Evolutionary conservation across 345 rosid genomes (phyloP).

Genomic region (Aethionema arabicum): DNA sequence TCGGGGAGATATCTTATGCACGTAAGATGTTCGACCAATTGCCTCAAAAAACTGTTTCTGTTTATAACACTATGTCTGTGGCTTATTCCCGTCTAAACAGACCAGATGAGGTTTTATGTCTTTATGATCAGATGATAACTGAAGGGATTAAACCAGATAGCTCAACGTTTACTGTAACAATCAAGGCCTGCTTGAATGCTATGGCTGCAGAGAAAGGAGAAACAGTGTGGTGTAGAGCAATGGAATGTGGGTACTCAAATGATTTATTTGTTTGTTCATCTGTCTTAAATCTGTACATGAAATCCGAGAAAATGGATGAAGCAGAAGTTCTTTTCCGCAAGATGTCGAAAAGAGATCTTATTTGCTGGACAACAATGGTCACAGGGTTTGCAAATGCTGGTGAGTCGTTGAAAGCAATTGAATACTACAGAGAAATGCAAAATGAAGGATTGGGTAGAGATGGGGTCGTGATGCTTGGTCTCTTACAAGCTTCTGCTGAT

Average conservation of each 20-base stretch:
- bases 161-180: slow-evolving; percentile 63
- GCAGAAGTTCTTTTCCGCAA: slow-evolving; percentile 53
- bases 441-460: slow-evolving; percentile 62
- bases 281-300: slow-evolving; percentile 62
- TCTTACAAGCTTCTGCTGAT: slow-evolving; percentile 63
- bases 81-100: slow-evolving; percentile 49
- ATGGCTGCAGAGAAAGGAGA: slow-evolving; percentile 50
- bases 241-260: slow-evolving; percentile 51
- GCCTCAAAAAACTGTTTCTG: slow-evolving; percentile 47
- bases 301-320: slow-evolving; percentile 50
- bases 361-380: slow-evolving; percentile 75
- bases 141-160: slow-evolving; percentile 65
- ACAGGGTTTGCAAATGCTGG: slow-evolving; percentile 56
- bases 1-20: slow-evolving; percentile 46
- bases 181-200: slow-evolving; percentile 64
- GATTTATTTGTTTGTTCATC: slow-evolving; percentile 79
- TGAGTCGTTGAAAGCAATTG: slow-evolving; percentile 48
- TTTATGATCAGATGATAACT: slow-evolving; percentile 51
- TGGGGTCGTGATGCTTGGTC: slow-evolving; percentile 50
- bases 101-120: slow-evolving; percentile 46
- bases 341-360: slow-evolving; percentile 58
- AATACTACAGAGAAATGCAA: slow-evolving; percentile 55
- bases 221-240: slow-evolving; percentile 52
- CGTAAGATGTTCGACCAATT: slow-evolving; percentile 56
- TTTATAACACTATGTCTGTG: slow-evolving; percentile 59